Percentiles rank a stretch among this genome's conserved stretches.
Conservation (phyloP, 1,139 yeast species). For the Sugiyamaella novakii region DNA sequence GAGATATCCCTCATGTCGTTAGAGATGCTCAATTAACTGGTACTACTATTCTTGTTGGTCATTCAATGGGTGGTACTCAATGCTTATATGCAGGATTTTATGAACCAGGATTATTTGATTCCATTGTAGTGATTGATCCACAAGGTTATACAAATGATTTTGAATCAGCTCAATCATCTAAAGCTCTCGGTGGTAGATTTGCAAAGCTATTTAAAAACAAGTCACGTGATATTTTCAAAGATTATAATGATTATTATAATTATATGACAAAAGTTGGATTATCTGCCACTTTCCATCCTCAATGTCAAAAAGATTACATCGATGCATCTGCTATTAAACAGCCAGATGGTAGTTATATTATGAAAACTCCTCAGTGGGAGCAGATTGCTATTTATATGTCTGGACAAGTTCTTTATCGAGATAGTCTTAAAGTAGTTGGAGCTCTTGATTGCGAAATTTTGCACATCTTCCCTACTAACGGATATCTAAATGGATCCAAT, state of each 20-base stretch:
- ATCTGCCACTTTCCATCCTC: conserved; percentile 50
- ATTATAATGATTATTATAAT: conserved; percentile 45
- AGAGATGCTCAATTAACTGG: conserved; percentile 48
- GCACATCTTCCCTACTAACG: conserved; percentile 50
- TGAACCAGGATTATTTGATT: conserved; percentile 58
- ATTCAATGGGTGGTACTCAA: conserved; percentile 70
- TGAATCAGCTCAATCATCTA: conserved; percentile 4
- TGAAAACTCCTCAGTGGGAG: conserved; percentile 48
- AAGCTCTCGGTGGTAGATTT: conserved; percentile 7
- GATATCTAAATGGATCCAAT: conserved; percentile 11
- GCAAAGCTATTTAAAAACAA: conserved; percentile 1
- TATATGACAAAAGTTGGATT: conserved; percentile 52
- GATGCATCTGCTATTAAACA: conserved; percentile 40
- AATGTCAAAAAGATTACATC: conserved; percentile 50
- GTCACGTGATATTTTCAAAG: conserved; percentile 37
- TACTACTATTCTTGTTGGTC: conserved; percentile 58
- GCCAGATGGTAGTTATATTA: conserved; percentile 43
- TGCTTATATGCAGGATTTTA: conserved; percentile 53
- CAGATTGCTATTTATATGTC: conserved; percentile 58
- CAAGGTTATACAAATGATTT: conserved; percentile 45
- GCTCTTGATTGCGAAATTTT: conserved; percentile 51
- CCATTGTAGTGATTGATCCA: conserved; percentile 62
- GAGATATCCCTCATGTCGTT: conserved; percentile 58
- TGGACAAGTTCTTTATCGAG: conserved; percentile 44
- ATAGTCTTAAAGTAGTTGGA: conserved; percentile 32